Percentiles rank a stretch among this genome's conserved stretches.
These are phyloP conservation scores for Aspergillus pseudotamarii DNA, from an alignment of 2,329 filamentous ascomycete species.

Conservation along the genomic window DNA sequence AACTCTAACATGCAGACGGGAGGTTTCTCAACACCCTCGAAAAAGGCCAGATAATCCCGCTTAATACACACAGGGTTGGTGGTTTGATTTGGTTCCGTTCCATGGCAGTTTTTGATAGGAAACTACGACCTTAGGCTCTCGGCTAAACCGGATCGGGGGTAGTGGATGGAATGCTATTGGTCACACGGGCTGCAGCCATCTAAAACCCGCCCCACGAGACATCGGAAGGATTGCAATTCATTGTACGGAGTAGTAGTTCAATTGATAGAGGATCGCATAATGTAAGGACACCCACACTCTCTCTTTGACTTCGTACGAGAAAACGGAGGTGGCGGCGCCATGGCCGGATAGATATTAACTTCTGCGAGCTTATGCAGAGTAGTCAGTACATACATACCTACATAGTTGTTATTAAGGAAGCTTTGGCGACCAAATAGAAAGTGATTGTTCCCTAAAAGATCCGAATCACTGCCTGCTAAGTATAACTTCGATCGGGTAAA, in stretches of 20 bases:
- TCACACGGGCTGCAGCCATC: neutral
- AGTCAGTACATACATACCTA: neutral
- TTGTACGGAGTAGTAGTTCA: neutral
- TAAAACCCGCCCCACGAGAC: neutral
- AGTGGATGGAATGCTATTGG: neutral
- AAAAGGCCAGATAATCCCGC: neutral
- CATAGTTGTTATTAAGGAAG: neutral
- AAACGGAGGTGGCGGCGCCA: neutral
- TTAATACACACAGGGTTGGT: neutral
- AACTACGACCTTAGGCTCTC: neutral
- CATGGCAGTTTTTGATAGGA: constrained; percentile 1
- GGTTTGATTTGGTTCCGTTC: neutral
- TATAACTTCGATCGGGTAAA: neutral
- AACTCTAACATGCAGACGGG: neutral
- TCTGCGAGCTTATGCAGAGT: neutral
- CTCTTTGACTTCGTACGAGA: neutral
- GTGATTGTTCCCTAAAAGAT: constrained; percentile 1
- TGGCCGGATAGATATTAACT: neutral
- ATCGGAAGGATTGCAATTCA: neutral
- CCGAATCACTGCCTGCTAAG: neutral
- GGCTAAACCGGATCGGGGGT: neutral
- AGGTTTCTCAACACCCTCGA: neutral
- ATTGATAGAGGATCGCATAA: neutral
- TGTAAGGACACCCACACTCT: neutral
- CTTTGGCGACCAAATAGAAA: neutral